Percentiles rank a stretch among this genome's conserved stretches.
Evolutionary conservation across 2,329 filamentous ascomycete species (phyloP).

Genomic region (Periglandula ipomoeae): DNA sequence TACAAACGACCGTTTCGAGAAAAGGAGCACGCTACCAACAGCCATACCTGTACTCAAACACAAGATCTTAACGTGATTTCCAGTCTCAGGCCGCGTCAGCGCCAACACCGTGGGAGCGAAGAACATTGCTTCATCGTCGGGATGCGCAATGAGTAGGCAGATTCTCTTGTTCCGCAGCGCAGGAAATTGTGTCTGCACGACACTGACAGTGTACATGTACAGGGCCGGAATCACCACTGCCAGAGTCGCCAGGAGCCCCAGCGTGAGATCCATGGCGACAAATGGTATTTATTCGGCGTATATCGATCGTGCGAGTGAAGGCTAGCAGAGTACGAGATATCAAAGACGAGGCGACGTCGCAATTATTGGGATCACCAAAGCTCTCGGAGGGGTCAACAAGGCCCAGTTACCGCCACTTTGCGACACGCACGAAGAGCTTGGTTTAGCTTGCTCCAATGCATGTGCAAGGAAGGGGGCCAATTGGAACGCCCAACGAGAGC

Average conservation of each 20-base stretch:
- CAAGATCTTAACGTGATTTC: constrained; percentile 89
- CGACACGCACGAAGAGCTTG: too few relatives aligned
- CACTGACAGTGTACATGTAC: constrained; percentile 41
- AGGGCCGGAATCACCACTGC: constrained; percentile 15
- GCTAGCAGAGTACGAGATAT: too few relatives aligned
- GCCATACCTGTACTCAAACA: constrained; percentile 72
- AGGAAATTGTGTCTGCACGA: constrained; percentile 48
- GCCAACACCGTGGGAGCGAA: constrained; percentile 83
- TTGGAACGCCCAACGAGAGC: too few relatives aligned
- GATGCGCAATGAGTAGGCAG: constrained; percentile 88
- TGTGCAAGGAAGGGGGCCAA: too few relatives aligned
- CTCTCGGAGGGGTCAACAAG: too few relatives aligned
- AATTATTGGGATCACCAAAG: too few relatives aligned
- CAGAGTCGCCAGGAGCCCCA: constrained; percentile 8
- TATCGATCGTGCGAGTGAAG: too few relatives aligned
- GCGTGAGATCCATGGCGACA: constrained; percentile 6
- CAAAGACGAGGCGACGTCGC: too few relatives aligned
- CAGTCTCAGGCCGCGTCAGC: constrained; percentile 68
- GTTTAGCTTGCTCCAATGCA: too few relatives aligned
- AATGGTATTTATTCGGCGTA: neutral
- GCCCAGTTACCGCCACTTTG: too few relatives aligned
- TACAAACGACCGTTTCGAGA: neutral
- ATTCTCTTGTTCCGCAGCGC: constrained; percentile 74
- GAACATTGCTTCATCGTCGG: constrained; percentile 99
- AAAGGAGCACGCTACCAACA: constrained; percentile 1